Base-by-base conservation (phyloP, 495 filamentous ascomycete species). In the Annulohypoxylon moriforme region DNA sequence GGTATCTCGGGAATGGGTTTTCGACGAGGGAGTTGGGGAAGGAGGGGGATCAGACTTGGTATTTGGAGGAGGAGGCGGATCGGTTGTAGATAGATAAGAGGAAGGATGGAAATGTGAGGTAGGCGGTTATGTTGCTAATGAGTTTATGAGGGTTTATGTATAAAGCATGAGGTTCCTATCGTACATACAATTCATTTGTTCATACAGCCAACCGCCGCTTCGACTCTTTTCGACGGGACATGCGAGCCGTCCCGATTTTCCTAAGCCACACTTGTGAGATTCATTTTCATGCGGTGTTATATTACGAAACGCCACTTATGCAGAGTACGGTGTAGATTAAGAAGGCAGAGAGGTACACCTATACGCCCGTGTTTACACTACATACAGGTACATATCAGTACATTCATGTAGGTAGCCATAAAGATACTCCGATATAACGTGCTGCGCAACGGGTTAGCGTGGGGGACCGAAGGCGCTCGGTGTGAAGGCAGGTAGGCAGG, bases 1-100 rank as follows among this genome's bases (percentile, higher is more conserved):
- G 34, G 34, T 86, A 82, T 60, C 76, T 86, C 2, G 84, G 84
- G 1, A 86, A 87, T 42, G 85, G 85, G 4, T 86, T 83, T 64
- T 81, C 82, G 52, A 76, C 68, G 0, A 80, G 74, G 74, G 83
- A 85, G 73, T 31, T 83, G 36, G 78, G 78, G 46, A 72, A 70
- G 3, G 24, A 44, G 13, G 77, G n/a, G 8, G 79, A 85, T 40
- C 68, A 75, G 60, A 79, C 82, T 6, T 85, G 83, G 83, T 85
- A 85, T 64, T 66, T 85, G 16, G 80, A 83, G 13, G 73, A 65
- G 46, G 65, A 36, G 31, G 65, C 47, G 1, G 61, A 66, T 44
- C 53, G 20, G 20, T 16, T 63, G 42, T 72, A 46, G 22, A 46
- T 36, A 36, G n/a, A n/a, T n/a, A n/a, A n/a, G n/a, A n/a, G n/a